A percentile compares a stretch with the other conserved stretches of the same genome.
Conservation (phyloP, 179 eudicot genomes). For the Drosera spatulata region DNA sequence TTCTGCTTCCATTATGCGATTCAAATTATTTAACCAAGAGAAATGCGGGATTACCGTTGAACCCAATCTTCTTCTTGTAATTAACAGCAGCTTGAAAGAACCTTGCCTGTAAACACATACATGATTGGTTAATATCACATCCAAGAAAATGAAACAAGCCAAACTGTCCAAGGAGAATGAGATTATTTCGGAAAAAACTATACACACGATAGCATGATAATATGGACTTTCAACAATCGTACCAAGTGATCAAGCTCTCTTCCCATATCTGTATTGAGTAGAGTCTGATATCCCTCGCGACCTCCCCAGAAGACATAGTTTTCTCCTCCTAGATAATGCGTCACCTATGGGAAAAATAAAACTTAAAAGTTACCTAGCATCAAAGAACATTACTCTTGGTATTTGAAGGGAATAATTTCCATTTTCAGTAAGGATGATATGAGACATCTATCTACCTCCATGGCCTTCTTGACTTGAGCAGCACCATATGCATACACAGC, state of each 20-base stretch:
- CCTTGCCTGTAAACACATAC: constrained; percentile 42
- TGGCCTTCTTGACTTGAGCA: constrained; percentile 97
- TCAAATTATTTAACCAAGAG: neutral
- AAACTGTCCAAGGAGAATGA: neutral
- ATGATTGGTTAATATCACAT: neutral
- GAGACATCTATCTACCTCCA: constrained; percentile 50
- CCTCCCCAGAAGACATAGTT: constrained; percentile 99
- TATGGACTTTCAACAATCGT: constrained; percentile 4
- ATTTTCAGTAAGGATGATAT: no score
- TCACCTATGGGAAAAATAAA: constrained; percentile 46
- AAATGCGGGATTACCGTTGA: constrained; percentile 43
- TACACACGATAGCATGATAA: neutral
- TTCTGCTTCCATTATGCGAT: neutral
- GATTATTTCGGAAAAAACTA: neutral
- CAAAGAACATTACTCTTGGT: no score
- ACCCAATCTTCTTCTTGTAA: constrained; percentile 95
- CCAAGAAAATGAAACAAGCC: neutral
- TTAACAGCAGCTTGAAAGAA: constrained; percentile 82
- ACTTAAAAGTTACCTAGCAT: neutral
- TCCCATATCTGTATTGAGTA: constrained; percentile 95
- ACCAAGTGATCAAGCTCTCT: constrained; percentile 95
- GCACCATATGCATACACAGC: constrained; percentile 87
- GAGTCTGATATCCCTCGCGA: constrained; percentile 96
- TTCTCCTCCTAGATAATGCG: constrained; percentile 95
- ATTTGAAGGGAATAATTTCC: no score